phyloP scores from a whole-genome alignment of 1,284 basidiomycete species.

The Fomitopsis palustris region DNA sequence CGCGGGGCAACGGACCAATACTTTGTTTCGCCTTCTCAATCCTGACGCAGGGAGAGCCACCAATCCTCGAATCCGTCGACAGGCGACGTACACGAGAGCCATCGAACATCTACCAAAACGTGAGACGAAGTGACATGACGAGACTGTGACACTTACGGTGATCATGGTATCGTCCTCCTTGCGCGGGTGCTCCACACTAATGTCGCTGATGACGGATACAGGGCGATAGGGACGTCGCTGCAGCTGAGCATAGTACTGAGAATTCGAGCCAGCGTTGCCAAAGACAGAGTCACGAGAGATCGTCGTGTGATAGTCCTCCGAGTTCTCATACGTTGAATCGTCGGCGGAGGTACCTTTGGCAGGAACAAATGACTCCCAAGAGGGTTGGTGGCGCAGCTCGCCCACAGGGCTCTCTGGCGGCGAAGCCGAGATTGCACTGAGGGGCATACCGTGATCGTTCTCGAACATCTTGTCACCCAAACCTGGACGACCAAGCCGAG shows the following conservation, averaged over 20 bases:
- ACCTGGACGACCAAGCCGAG: slow-evolving; percentile 64
- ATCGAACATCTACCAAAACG: slow-evolving; percentile 59
- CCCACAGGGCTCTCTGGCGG: slow-evolving; percentile 45
- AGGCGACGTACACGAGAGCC: slow-evolving; percentile 67
- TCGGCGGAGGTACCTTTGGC: slow-evolving; percentile 33
- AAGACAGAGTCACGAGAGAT: slow-evolving; percentile 65
- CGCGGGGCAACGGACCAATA: slow-evolving; percentile 20
- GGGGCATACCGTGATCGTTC: slow-evolving; percentile 52
- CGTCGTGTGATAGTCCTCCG: slow-evolving; percentile 42
- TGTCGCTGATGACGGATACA: slow-evolving; percentile 57
- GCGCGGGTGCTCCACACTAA: slow-evolving; percentile 45
- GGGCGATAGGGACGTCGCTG: slow-evolving; percentile 50
- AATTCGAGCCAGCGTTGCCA: slow-evolving; percentile 42
- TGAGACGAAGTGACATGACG: background rate
- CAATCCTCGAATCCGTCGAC: slow-evolving; percentile 63
- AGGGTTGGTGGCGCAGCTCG: slow-evolving; percentile 13
- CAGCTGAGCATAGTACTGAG: slow-evolving; percentile 23
- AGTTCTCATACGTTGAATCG: slow-evolving; percentile 69
- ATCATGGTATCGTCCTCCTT: slow-evolving; percentile 80
- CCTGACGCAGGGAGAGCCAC: slow-evolving; percentile 65
- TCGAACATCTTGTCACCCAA: slow-evolving; percentile 90
- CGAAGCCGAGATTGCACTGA: slow-evolving; percentile 67
- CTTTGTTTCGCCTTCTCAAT: slow-evolving; percentile 59
- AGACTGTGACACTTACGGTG: slow-evolving; percentile 42
- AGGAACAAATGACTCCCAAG: slow-evolving; percentile 23